phyloP scores from a whole-genome alignment of 1,284 basidiomycete species.

The Pascua guehoae region DNA sequence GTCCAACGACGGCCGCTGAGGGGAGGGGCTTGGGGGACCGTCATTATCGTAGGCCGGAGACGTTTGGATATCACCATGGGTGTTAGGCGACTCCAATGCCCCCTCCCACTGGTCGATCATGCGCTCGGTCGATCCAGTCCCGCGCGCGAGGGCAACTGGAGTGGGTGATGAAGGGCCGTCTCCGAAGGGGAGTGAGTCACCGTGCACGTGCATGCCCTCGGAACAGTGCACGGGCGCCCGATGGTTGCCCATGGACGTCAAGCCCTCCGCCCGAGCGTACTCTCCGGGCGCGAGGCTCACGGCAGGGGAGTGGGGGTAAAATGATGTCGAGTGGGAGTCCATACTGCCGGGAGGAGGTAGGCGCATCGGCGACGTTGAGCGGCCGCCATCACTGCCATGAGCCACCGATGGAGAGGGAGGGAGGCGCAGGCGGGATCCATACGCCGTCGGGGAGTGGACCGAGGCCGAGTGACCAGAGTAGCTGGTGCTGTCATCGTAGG shows the following conservation, averaged over 20 bases:
- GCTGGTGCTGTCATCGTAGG: too few relatives aligned
- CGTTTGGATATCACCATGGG: neutral
- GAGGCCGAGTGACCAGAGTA: too few relatives aligned
- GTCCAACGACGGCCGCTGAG: neutral
- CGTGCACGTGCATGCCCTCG: conserved; percentile 17
- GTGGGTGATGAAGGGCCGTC: conserved; percentile 3
- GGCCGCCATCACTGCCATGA: too few relatives aligned
- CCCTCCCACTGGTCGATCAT: conserved; percentile 45
- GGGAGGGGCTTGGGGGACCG: neutral
- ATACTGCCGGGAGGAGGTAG: too few relatives aligned
- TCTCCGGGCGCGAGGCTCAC: neutral
- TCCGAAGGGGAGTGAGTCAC: conserved; percentile 10
- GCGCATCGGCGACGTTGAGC: too few relatives aligned
- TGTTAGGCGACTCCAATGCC: neutral
- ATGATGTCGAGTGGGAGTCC: too few relatives aligned
- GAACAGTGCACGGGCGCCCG: conserved; percentile 14
- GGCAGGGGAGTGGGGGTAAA: conserved; percentile 3
- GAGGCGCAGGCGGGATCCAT: too few relatives aligned
- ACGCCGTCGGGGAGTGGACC: too few relatives aligned
- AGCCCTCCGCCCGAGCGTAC: neutral
- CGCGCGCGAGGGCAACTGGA: conserved; percentile 10
- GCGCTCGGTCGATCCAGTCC: conserved; percentile 28
- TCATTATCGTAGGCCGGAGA: neutral
- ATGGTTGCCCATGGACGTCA: conserved; percentile 9
- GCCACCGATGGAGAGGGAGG: too few relatives aligned